phyloP scores from a whole-genome alignment of 2,329 filamentous ascomycete species.

The Cladophialophora psammophila region DNA sequence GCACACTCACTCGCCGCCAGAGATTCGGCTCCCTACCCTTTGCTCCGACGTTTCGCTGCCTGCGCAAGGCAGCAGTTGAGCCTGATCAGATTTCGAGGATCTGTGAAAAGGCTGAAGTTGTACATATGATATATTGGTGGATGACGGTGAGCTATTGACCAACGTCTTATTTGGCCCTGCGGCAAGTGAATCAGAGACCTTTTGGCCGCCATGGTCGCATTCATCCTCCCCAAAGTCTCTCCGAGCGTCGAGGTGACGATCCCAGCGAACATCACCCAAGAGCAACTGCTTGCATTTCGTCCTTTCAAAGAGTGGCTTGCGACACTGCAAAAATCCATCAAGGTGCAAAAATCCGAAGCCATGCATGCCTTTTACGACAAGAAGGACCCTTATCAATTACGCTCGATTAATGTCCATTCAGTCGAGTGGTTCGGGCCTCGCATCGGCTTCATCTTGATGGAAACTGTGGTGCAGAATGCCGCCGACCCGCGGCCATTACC shows the following conservation, averaged over 20 bases:
- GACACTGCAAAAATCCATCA: conserved; percentile 58
- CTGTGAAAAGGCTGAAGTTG: neutral
- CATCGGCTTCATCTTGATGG: conserved; percentile 64
- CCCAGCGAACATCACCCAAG: conserved; percentile 9
- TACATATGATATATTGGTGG: neutral
- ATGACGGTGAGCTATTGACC: neutral
- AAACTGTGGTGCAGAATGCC: conserved; percentile 59
- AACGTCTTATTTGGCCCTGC: neutral
- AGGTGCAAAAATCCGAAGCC: conserved; percentile 51
- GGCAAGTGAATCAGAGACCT: neutral
- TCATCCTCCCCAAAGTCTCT: conserved; percentile 10
- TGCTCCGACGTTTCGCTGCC: neutral
- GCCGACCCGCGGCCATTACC: conserved; percentile 57
- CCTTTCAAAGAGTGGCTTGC: conserved; percentile 62
- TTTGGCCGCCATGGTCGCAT: conserved; percentile 5
- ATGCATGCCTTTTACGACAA: conserved; percentile 60
- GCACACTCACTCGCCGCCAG: neutral
- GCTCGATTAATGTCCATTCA: conserved; percentile 60
- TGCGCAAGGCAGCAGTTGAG: neutral
- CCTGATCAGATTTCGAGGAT: neutral
- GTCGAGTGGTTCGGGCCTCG: conserved; percentile 61
- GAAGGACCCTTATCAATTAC: conserved; percentile 56
- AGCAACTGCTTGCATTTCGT: conserved; percentile 46
- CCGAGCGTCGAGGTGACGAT: conserved; percentile 16
- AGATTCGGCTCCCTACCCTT: neutral